phyloP scores from a whole-genome alignment of 495 filamentous ascomycete genomes.

The Penicillium coffeae region DNA sequence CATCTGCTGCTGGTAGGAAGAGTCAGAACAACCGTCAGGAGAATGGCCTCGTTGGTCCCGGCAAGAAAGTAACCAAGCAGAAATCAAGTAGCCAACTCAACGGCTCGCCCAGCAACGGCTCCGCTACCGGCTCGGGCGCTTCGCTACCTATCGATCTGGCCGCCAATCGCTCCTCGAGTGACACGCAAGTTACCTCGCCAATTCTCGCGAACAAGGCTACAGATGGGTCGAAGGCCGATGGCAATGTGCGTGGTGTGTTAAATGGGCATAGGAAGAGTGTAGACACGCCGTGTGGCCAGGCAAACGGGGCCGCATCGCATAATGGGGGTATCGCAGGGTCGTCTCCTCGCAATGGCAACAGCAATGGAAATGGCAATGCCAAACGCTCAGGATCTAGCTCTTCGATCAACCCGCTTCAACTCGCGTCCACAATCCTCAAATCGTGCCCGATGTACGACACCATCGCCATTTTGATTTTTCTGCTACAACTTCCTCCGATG shows the following conservation, averaged over 20 bases:
- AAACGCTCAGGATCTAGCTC: constrained; percentile 62
- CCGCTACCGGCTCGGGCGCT: constrained; percentile 34
- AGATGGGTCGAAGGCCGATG: constrained; percentile 34
- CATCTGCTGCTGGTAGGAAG: constrained; percentile 60
- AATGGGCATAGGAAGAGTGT: constrained; percentile 40
- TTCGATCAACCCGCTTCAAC: constrained; percentile 60
- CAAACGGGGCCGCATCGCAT: constrained; percentile 32
- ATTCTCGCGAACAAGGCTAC: constrained; percentile 34
- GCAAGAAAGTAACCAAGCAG: constrained; percentile 73
- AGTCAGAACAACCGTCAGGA: constrained; percentile 74
- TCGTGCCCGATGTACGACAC: constrained; percentile 93
- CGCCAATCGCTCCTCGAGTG: constrained; percentile 38
- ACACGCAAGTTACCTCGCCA: constrained; percentile 33
- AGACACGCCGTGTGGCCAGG: constrained; percentile 39
- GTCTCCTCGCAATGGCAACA: constrained; percentile 27
- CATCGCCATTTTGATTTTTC: constrained; percentile 94
- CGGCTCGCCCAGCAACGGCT: constrained; percentile 50
- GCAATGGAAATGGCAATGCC: constrained; percentile 34
- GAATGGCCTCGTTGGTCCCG: constrained; percentile 79
- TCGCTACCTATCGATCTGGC: constrained; percentile 45
- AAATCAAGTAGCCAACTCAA: constrained; percentile 61
- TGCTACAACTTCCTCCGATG: constrained; percentile 92
- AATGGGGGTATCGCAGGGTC: constrained; percentile 32
- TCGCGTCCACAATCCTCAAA: constrained; percentile 79
- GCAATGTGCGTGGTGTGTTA: constrained; percentile 33